phyloP scores from a whole-genome alignment of 31 red algal genomes.

The Pterothamnion heteromorphum region DNA sequence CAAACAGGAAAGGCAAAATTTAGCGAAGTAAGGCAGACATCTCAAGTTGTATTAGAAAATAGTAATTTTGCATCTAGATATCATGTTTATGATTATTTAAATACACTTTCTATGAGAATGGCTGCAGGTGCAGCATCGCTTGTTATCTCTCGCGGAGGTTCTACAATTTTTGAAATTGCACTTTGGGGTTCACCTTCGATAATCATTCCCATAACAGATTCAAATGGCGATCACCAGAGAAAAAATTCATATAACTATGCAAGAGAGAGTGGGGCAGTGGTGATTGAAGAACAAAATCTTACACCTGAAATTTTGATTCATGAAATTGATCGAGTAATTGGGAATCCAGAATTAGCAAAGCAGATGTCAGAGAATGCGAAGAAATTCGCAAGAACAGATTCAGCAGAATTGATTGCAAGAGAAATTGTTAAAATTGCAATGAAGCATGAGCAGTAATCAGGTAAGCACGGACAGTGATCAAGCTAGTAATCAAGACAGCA shows the following conservation, averaged over 20 bases:
- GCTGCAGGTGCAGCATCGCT: not conserved
- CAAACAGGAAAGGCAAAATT: not conserved
- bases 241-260: slow-evolving; percentile 8
- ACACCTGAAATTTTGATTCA: not conserved
- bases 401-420: not conserved
- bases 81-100: not conserved
- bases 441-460: not conserved
- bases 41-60: not conserved
- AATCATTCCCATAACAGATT: not conserved
- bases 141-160: not conserved
- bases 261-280: not conserved
- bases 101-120: not conserved
- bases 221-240: not conserved
- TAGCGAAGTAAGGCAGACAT: not conserved
- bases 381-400: not conserved
- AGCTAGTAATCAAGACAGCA: too few relatives aligned
- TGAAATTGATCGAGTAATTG: slow-evolving; percentile 1
- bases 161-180: not conserved
- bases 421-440: not conserved
- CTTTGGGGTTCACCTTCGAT: not conserved
- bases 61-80: not conserved
- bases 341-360: not conserved
- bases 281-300: not conserved
- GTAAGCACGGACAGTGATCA: too few relatives aligned
- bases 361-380: not conserved